Conservation (phyloP, 2,329 filamentous ascomycete genomes). For the Fusarium cyanostomum region DNA sequence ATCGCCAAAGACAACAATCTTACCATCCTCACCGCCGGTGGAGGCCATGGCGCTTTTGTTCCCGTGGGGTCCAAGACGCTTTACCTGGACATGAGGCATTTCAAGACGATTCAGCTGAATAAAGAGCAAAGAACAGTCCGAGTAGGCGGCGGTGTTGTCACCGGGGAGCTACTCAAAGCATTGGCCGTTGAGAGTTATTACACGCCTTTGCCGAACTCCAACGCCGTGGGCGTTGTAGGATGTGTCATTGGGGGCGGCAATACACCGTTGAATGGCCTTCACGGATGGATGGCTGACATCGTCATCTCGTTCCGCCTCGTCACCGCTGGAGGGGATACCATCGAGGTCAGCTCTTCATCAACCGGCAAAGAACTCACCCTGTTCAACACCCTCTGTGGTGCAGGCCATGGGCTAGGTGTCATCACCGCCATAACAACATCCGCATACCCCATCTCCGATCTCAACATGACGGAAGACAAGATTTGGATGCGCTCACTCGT, state of each 20-base stretch:
- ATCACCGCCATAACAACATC: conserved; percentile 44
- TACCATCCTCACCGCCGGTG: conserved; percentile 42
- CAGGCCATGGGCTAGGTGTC: conserved; percentile 48
- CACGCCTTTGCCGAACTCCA: conserved; percentile 43
- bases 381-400: conserved; percentile 47
- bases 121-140: conserved; percentile 37
- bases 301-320: conserved; percentile 44
- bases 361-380: conserved; percentile 38
- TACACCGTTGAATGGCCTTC: conserved; percentile 41
- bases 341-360: conserved; percentile 27
- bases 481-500: conserved; percentile 47
- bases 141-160: conserved; percentile 45
- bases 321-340: conserved; percentile 23
- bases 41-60: conserved; percentile 46
- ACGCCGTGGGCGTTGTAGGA: conserved; percentile 43
- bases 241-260: conserved; percentile 43
- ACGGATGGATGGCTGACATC: conserved; percentile 48
- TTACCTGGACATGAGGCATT: conserved; percentile 48
- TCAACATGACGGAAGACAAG: conserved; percentile 43
- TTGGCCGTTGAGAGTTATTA: conserved; percentile 45
- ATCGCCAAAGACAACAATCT: conserved; percentile 44
- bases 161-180: conserved; percentile 40
- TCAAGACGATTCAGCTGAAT: conserved; percentile 44
- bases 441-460: conserved; percentile 34
- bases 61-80: conserved; percentile 41